These are phyloP conservation scores for Podila horticola DNA, from an alignment of 192 early-diverging fungal genomes.

Conservation along the genomic window DNA sequence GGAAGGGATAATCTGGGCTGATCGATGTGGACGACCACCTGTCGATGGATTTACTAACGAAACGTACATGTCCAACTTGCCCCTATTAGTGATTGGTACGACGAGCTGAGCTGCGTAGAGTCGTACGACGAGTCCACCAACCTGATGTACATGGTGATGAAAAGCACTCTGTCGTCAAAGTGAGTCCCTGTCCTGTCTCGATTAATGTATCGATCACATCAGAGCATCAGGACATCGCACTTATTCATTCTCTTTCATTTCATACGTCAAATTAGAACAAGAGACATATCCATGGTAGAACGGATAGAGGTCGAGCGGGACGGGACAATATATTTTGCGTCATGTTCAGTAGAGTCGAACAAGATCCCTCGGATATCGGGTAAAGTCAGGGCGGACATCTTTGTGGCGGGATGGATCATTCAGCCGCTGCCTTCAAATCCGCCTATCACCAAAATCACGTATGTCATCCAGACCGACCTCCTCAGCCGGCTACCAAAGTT, in stretches of 20 bases:
- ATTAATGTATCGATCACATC: background rate
- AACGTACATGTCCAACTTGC: too few species aligned
- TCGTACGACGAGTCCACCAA: slow-evolving; percentile 38
- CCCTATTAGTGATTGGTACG: slow-evolving; percentile 42
- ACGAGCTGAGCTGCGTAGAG: slow-evolving; percentile 44
- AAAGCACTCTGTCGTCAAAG: slow-evolving; percentile 40
- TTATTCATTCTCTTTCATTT: background rate
- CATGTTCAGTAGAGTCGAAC: slow-evolving; percentile 56
- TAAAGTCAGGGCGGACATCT: slow-evolving; percentile 52
- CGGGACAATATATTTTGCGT: slow-evolving; percentile 60
- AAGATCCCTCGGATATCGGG: slow-evolving; percentile 55
- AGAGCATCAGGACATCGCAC: background rate
- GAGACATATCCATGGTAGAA: slow-evolving; percentile 45
- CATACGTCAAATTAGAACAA: slow-evolving; percentile 13
- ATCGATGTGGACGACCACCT: too few species aligned
- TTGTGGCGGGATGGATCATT: slow-evolving; percentile 66
- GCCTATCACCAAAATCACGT: slow-evolving; percentile 61
- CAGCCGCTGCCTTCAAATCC: slow-evolving; percentile 59
- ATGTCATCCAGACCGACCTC: slow-evolving; percentile 62
- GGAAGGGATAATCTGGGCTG: background rate
- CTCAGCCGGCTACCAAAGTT: slow-evolving; percentile 63
- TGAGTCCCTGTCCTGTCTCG: slow-evolving; percentile 14
- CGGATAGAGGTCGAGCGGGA: slow-evolving; percentile 55
- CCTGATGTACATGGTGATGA: slow-evolving; percentile 52
- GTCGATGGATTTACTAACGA: too few species aligned